Evolutionary conservation across 371 early-diverging fungal species (phyloP), one percentile per base, ranked within the genome.

Genomic region (Umbelopsis sp.): DNA sequence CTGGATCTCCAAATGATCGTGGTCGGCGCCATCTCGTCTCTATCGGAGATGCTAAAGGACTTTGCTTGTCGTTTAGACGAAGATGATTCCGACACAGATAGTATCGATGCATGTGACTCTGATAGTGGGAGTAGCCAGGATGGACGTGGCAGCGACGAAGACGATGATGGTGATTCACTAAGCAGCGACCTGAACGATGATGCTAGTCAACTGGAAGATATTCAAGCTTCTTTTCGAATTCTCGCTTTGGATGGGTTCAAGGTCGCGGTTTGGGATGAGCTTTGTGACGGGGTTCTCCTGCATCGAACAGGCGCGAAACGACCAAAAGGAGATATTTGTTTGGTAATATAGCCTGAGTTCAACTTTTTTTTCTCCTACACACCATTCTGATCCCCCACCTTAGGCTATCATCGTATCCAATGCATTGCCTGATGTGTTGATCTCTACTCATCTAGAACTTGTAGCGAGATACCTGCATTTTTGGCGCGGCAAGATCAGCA

Each of bases 1-100:
- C 37, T 65, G 14, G 37, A 65, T 38, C 37, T 65, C 16, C 66
- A 65, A 51, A 65, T 65, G 66, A 48, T 65, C 10, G 20, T 65
- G 4, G 66, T 51, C 1, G 66, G 66, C 44, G 66, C 66, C 32
- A 51, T 65, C 35, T 65, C 50, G 1, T 65, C 66, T 22, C 50
- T 65, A 35, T 57, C 57, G 4, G 57, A 57, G 12, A 57, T 57
- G 57, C 57, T 57, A 3, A 57, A 57, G 37, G 57, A 57, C 35
- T 57, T 57, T 57, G 25, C 57, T 1, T 57, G 29, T 57, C 57
- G 57, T 5, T n/a, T 57, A 35, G 57, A 57, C 57, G 57, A 57
- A 57, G 57, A 57, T 18, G 57, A 57, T 9, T 12, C 48, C 20
- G 57, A 57, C 57, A 37, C 8, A 29, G 57, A 29, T n/a, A 29